Percentiles rank a stretch among this genome's conserved stretches.
These are phyloP conservation scores for Acanthamoeba royreba DNA, from an alignment of 208 protist genomes.

Conservation along the genomic window DNA sequence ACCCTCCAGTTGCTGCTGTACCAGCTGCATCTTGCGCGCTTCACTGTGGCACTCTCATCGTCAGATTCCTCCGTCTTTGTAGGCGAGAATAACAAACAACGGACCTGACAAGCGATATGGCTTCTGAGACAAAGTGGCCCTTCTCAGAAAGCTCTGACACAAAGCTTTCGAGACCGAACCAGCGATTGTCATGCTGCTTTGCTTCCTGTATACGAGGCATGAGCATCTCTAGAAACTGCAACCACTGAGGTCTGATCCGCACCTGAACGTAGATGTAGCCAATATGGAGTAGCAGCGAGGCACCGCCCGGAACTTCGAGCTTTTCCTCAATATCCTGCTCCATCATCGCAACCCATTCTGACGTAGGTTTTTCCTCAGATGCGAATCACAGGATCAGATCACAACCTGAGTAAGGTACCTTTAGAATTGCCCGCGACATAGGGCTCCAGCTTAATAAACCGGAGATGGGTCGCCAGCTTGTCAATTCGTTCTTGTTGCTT, in stretches of 20 bases:
- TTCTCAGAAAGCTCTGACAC: not conserved
- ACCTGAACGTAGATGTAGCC: conserved; percentile 8
- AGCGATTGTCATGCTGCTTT: not conserved
- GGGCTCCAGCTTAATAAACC: not conserved
- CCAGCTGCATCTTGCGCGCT: not conserved
- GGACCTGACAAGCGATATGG: not conserved
- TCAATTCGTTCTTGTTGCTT: not conserved
- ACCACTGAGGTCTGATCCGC: not conserved
- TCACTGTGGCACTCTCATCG: not conserved
- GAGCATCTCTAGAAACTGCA: not conserved
- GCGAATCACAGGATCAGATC: too few relatives aligned
- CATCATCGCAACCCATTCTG: not conserved
- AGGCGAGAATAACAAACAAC: not conserved
- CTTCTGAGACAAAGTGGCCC: not conserved
- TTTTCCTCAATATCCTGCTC: not conserved
- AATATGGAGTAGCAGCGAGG: not conserved
- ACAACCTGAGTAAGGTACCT: not conserved
- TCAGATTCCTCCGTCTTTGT: not conserved
- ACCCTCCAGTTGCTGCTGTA: not conserved
- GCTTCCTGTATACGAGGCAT: not conserved
- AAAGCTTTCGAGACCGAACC: not conserved
- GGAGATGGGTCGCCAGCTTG: not conserved
- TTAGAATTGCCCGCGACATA: not conserved
- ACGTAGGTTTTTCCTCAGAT: not conserved
- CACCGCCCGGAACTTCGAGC: not conserved